phyloP scores from a whole-genome alignment of 225 moss, liverwort and hornwort species.

The Straminergon stramineum region DNA sequence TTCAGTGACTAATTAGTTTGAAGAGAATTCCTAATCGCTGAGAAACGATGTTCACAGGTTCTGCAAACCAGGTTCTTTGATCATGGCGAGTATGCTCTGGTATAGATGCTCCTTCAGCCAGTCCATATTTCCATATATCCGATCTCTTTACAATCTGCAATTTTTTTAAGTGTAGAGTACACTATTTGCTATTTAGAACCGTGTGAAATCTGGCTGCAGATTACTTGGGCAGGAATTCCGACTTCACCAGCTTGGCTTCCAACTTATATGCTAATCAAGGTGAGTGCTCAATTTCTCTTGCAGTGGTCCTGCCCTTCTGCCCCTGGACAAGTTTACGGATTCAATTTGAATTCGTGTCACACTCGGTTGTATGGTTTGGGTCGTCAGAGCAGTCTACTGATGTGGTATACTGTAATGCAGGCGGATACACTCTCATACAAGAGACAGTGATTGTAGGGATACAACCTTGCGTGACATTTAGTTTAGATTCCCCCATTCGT shows the following conservation, averaged over 20 bases:
- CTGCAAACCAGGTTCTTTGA: slow-evolving; percentile 70
- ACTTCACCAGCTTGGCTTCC: slow-evolving; percentile 97
- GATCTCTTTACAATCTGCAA: neutral
- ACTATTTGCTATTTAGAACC: neutral
- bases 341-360: neutral
- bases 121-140: neutral
- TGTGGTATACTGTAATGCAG: slow-evolving; percentile 11
- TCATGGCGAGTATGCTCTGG: slow-evolving; percentile 95
- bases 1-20: neutral
- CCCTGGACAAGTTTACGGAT: neutral
- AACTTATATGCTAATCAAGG: slow-evolving; percentile 86
- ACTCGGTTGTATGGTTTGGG: neutral
- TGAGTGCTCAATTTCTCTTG: neutral
- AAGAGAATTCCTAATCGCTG: neutral
- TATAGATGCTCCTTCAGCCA: slow-evolving; percentile 7
- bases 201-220: slow-evolving; percentile 26
- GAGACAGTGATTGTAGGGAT: slow-evolving; percentile 12
- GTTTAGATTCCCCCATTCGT: neutral
- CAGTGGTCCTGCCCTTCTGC: neutral
- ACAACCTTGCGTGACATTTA: neutral
- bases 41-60: slow-evolving; percentile 37
- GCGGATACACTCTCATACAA: slow-evolving; percentile 39
- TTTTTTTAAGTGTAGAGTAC: neutral
- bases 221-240: slow-evolving; percentile 91
- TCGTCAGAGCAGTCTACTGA: neutral